These are phyloP conservation scores for Albugo candida DNA, from an alignment of 352 stramenopile species.

Conservation along the genomic window DNA sequence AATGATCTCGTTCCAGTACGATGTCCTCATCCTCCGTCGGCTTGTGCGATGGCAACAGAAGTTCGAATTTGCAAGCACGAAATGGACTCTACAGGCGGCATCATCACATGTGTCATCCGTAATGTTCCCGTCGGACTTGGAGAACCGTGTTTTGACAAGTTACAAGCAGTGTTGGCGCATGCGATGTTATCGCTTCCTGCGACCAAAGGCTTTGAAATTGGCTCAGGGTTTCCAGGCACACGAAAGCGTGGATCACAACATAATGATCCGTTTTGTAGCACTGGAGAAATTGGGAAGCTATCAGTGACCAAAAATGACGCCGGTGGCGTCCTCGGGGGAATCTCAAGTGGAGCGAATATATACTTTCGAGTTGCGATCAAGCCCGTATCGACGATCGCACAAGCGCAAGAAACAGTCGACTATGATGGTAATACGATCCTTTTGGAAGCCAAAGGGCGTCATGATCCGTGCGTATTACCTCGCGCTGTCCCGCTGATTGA, in stretches of 20 bases:
- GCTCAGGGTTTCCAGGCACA: slow-evolving; percentile 88
- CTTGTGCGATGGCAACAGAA: slow-evolving; percentile 88
- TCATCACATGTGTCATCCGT: slow-evolving; percentile 92
- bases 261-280: slow-evolving; percentile 94
- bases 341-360: slow-evolving; percentile 96
- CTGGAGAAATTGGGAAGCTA: slow-evolving; percentile 28
- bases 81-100: slow-evolving; percentile 83
- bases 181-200: slow-evolving; percentile 97
- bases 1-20: slow-evolving; percentile 82
- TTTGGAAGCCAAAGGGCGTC: slow-evolving; percentile 91
- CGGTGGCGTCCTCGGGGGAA: slow-evolving; percentile 94
- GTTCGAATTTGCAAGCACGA: slow-evolving; percentile 86
- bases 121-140: slow-evolving; percentile 93
- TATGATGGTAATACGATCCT: slow-evolving; percentile 91
- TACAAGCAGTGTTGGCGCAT: slow-evolving; percentile 96
- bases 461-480: slow-evolving; percentile 97
- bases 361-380: slow-evolving; percentile 98
- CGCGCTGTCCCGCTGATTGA: slow-evolving; percentile 95
- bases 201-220: slow-evolving; percentile 98
- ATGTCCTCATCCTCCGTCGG: slow-evolving; percentile 85
- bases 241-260: slow-evolving; percentile 92
- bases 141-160: slow-evolving; percentile 98
- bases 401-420: slow-evolving; percentile 86
- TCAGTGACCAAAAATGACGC: slow-evolving; percentile 75
- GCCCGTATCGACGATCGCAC: slow-evolving; percentile 95